Conservation (phyloP, 192 early-diverging fungal species). For the Entophlyctis luteolus region DNA sequence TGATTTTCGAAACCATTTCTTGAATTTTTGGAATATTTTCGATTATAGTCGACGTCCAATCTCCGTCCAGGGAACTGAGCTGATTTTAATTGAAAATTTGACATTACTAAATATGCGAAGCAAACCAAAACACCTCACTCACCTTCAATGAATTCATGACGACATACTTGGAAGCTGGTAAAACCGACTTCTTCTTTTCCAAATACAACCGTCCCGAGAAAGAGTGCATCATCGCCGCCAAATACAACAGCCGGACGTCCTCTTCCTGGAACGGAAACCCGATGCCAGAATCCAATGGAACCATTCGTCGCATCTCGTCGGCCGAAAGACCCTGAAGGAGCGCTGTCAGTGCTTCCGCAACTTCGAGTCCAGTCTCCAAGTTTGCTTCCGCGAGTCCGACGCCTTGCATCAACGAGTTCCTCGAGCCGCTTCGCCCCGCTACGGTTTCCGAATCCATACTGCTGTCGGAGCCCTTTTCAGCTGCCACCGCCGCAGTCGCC, state of each 20-base stretch:
- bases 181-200: slow-evolving; percentile 35
- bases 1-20: slow-evolving; percentile 7
- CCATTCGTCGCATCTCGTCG: not conserved
- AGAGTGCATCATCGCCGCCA: slow-evolving; percentile 18
- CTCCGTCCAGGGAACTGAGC: slow-evolving; percentile 16
- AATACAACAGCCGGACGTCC: slow-evolving; percentile 24
- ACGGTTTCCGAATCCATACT: not conserved
- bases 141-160: slow-evolving; percentile 36
- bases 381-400: not conserved
- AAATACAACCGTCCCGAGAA: slow-evolving; percentile 11
- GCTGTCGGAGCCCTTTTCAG: not conserved
- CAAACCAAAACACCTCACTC: not conserved
- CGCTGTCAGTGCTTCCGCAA: not conserved
- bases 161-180: slow-evolving; percentile 24
- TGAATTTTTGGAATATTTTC: slow-evolving; percentile 3
- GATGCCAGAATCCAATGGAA: not conserved
- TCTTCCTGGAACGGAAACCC: not conserved
- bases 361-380: slow-evolving; percentile 3
- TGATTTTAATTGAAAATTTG: not conserved
- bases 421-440: no score
- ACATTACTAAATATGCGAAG: not conserved
- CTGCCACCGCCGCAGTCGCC: not conserved
- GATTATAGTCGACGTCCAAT: not conserved
- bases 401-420: not conserved
- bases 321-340: not conserved